These are phyloP conservation scores for Monosporascus ibericus DNA, from an alignment of 2,329 filamentous ascomycete species.

Conservation along the genomic window DNA sequence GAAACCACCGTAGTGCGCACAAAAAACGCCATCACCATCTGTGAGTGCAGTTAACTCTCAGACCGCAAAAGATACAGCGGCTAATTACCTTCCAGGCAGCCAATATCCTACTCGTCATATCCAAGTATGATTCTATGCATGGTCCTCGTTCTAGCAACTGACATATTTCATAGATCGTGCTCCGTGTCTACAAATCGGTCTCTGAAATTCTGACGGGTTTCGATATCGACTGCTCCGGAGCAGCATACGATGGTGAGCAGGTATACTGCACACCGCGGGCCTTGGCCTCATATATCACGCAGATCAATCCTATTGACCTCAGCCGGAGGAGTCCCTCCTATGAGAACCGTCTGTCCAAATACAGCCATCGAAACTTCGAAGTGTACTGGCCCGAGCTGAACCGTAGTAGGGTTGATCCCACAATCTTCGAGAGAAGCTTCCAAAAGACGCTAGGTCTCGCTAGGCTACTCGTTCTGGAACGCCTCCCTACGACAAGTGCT, in stretches of 20 bases:
- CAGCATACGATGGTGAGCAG: slow-evolving; percentile 73
- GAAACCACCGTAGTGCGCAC: slow-evolving; percentile 81
- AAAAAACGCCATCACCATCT: slow-evolving; percentile 81
- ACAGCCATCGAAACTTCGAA: slow-evolving; percentile 79
- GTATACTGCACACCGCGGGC: slow-evolving; percentile 76
- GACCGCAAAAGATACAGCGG: neutral
- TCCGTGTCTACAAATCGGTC: slow-evolving; percentile 77
- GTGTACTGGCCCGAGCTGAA: slow-evolving; percentile 73
- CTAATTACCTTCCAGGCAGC: slow-evolving; percentile 41
- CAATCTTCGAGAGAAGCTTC: slow-evolving; percentile 80
- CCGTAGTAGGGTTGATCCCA: slow-evolving; percentile 71
- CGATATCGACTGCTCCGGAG: slow-evolving; percentile 79
- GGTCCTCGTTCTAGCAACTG: slow-evolving; percentile 5
- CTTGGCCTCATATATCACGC: slow-evolving; percentile 72
- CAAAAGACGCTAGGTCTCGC: slow-evolving; percentile 69
- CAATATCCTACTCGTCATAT: slow-evolving; percentile 80
- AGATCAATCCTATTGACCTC: slow-evolving; percentile 75
- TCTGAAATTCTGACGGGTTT: slow-evolving; percentile 84
- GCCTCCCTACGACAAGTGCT: slow-evolving; percentile 62
- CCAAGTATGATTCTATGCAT: slow-evolving; percentile 35
- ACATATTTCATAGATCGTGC: slow-evolving; percentile 59
- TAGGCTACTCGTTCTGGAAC: slow-evolving; percentile 72
- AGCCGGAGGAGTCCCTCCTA: slow-evolving; percentile 78
- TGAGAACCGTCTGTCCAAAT: slow-evolving; percentile 80
- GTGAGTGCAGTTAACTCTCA: slow-evolving; percentile 17